Evolutionary conservation across 148 eudicot species (phyloP).

Genomic region (Polygonum aviculare): DNA sequence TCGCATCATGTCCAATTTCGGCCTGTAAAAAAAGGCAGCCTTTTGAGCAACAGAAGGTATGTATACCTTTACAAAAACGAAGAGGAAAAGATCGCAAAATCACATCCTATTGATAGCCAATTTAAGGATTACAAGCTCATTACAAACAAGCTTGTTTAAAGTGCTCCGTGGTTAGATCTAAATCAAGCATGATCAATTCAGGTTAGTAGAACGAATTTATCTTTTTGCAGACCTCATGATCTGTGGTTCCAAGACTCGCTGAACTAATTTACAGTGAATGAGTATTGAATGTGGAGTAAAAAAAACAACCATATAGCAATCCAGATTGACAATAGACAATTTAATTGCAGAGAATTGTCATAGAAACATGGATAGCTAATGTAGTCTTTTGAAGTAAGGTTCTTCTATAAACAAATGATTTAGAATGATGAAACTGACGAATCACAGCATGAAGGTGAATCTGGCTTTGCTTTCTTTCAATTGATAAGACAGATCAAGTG

Average conservation of each 20-base stretch:
- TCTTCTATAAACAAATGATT: background rate
- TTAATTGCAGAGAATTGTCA: background rate
- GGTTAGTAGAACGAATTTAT: background rate
- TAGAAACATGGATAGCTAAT: background rate
- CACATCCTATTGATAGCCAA: background rate
- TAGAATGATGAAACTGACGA: background rate
- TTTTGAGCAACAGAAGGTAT: background rate
- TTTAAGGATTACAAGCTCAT: background rate
- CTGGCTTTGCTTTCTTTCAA: background rate
- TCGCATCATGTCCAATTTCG: constrained; percentile 21
- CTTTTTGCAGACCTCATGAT: background rate
- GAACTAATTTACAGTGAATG: background rate
- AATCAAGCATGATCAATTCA: background rate
- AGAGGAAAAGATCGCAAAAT: background rate
- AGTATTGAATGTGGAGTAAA: background rate
- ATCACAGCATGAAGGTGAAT: background rate
- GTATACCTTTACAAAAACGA: background rate
- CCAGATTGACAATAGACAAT: background rate
- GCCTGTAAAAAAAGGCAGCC: background rate
- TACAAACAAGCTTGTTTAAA: background rate
- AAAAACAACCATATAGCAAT: background rate
- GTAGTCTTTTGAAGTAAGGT: background rate
- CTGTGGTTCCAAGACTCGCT: background rate
- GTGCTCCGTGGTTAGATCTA: background rate
- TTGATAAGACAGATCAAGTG: background rate